Conservation (phyloP, 352 stramenopile species). For the Phytophthora tubulina region DNA sequence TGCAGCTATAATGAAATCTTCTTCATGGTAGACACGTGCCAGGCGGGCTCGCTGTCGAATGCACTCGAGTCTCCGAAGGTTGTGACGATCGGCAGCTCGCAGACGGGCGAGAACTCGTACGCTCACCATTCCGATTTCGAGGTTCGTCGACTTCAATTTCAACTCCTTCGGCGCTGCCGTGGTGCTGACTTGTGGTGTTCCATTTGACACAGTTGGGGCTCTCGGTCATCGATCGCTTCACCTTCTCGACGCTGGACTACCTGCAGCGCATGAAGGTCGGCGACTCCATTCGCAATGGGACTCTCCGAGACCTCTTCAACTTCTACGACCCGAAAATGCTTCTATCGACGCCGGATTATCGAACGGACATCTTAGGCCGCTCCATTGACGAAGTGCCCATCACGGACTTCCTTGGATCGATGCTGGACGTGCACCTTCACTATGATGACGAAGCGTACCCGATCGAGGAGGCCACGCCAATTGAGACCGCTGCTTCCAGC, state of each 20-base stretch:
- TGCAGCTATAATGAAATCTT: slow-evolving; percentile 95
- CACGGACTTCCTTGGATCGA: slow-evolving; percentile 91
- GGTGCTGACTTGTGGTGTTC: slow-evolving; percentile 1
- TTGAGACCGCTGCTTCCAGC: background rate
- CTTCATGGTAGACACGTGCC: slow-evolving; percentile 98
- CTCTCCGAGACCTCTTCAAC: slow-evolving; percentile 75
- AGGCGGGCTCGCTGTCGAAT: slow-evolving; percentile 94
- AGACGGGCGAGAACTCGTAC: slow-evolving; percentile 95
- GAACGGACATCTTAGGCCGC: slow-evolving; percentile 77
- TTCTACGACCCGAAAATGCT: slow-evolving; percentile 90
- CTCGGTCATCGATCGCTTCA: slow-evolving; percentile 92
- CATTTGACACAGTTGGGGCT: slow-evolving; percentile 65
- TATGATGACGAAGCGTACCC: slow-evolving; percentile 82
- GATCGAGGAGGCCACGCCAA: slow-evolving; percentile 47
- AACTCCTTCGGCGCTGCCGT: background rate
- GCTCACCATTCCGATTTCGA: slow-evolving; percentile 91
- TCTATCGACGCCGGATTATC: slow-evolving; percentile 81
- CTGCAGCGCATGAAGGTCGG: slow-evolving; percentile 87
- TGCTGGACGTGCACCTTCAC: slow-evolving; percentile 82
- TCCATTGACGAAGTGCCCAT: slow-evolving; percentile 79
- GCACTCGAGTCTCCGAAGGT: slow-evolving; percentile 91
- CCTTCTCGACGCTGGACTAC: slow-evolving; percentile 90
- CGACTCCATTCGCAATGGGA: slow-evolving; percentile 72
- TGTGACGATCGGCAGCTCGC: slow-evolving; percentile 93
- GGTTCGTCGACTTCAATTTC: slow-evolving; percentile 40